Conservation (phyloP, 768 basidiomycete species). For the Hysterangium stoloniferum region DNA sequence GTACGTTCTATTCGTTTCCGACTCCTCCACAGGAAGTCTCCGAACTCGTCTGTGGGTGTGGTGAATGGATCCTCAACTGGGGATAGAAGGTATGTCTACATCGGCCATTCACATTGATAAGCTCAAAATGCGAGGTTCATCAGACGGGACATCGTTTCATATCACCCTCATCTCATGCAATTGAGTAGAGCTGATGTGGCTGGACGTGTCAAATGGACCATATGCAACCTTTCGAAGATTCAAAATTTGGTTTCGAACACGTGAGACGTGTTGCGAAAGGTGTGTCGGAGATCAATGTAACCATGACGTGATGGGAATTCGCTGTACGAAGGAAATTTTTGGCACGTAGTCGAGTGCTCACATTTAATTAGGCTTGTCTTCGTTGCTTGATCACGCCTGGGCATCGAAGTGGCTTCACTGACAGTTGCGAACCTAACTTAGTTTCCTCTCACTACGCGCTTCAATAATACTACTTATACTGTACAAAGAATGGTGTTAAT, state of each 20-base stretch:
- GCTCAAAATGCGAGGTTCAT: neutral
- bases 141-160: constrained; percentile 66
- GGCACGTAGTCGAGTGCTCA: too few species aligned
- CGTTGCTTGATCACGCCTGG: too few species aligned
- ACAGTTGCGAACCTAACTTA: too few species aligned
- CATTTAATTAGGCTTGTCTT: too few species aligned
- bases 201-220: constrained; percentile 62
- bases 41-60: constrained; percentile 72
- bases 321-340: too few species aligned
- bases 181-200: constrained; percentile 51
- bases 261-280: constrained; percentile 65
- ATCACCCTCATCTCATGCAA: constrained; percentile 60
- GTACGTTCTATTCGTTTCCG: constrained; percentile 60
- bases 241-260: constrained; percentile 76
- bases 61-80: constrained; percentile 61
- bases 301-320: too few species aligned
- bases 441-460: too few species aligned
- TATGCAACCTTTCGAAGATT: constrained; percentile 57
- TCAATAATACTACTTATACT: too few species aligned
- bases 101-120: neutral
- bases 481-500: too few species aligned
- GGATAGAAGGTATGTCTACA: constrained; percentile 45
- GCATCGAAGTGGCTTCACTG: too few species aligned
- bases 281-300: constrained; percentile 70
- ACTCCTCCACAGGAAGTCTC: constrained; percentile 54